Evolutionary conservation across 208 protist species (phyloP).

Genomic region (Trypanosoma melophagium): DNA sequence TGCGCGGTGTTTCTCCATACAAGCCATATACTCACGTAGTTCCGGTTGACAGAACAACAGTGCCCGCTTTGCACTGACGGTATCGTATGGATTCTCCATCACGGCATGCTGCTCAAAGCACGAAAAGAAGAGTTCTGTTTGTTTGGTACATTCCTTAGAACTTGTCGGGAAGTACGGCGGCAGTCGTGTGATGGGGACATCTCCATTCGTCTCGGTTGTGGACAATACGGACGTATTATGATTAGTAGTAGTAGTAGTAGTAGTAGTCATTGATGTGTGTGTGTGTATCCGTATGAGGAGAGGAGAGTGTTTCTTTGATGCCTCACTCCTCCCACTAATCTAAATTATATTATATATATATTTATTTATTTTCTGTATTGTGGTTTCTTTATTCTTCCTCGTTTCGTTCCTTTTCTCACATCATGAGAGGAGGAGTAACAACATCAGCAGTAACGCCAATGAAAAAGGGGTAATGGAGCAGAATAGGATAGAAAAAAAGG

Average conservation of each 20-base stretch:
- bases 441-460: neutral
- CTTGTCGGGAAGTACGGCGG: slow-evolving; percentile 77
- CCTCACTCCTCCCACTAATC: too few relatives aligned
- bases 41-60: slow-evolving; percentile 65
- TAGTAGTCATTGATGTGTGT: neutral
- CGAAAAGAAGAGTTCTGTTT: slow-evolving; percentile 60
- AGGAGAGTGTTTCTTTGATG: too few relatives aligned
- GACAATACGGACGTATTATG: too few relatives aligned
- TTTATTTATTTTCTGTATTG: too few relatives aligned
- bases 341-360: too few relatives aligned
- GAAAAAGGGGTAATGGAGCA: too few relatives aligned
- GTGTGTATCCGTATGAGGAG: neutral
- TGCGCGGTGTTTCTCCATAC: slow-evolving; percentile 64
- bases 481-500: too few relatives aligned
- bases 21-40: slow-evolving; percentile 66
- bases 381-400: neutral
- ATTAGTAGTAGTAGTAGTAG: neutral
- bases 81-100: slow-evolving; percentile 61
- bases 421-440: neutral
- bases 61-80: slow-evolving; percentile 46
- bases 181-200: slow-evolving; percentile 36
- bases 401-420: neutral
- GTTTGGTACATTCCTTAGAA: slow-evolving; percentile 43
- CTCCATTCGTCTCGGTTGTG: too few relatives aligned
- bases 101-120: slow-evolving; percentile 77